phyloP scores from a whole-genome alignment of 1,139 yeast species.

The Pichia sp. region DNA sequence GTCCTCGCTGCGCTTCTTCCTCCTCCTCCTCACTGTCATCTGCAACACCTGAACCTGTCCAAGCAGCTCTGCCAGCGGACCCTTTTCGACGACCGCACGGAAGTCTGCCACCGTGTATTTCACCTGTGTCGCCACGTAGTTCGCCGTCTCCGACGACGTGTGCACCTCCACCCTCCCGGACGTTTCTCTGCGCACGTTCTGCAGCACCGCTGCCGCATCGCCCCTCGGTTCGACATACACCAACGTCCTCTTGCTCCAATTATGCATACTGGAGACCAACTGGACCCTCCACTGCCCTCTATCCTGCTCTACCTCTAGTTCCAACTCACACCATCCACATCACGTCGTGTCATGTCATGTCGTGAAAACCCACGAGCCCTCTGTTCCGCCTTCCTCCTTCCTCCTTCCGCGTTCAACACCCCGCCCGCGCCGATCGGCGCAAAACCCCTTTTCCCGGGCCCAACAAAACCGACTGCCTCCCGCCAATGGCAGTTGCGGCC shows the following conservation, averaged over 20 bases:
- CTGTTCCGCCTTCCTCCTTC: background rate
- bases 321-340: no score
- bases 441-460: background rate
- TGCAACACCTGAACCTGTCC: background rate
- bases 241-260: constrained; percentile 5
- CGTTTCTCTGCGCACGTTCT: background rate
- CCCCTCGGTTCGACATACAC: background rate
- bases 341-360: no score
- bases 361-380: no score
- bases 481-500: background rate
- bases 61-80: background rate
- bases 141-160: background rate
- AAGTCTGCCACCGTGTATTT: constrained; percentile 1
- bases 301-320: no score
- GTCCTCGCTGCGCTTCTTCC: no score
- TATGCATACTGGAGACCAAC: no score
- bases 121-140: constrained; percentile 3
- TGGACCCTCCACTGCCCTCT: no score
- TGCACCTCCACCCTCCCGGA: background rate
- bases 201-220: background rate
- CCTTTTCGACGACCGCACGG: background rate
- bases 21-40: background rate
- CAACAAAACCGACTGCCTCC: background rate
- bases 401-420: background rate
- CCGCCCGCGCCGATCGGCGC: background rate